Evolutionary conservation across 2,329 filamentous ascomycete species (phyloP).

Genomic region (Gaeumannomyces sp.): DNA sequence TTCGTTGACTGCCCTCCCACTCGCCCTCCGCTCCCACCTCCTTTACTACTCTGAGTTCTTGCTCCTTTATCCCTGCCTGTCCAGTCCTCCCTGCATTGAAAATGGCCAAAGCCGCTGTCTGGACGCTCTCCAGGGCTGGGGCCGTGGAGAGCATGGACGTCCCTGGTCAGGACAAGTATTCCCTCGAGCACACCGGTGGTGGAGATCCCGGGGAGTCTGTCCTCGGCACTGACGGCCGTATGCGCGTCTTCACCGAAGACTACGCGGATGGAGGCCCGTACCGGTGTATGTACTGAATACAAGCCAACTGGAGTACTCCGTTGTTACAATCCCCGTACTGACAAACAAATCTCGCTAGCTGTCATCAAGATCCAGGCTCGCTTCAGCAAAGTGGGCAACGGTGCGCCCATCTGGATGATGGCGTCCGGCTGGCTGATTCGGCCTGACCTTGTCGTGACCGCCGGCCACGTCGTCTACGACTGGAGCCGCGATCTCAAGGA

Average conservation of each 20-base stretch:
- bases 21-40: too few species aligned
- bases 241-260: background rate
- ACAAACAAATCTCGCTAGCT: background rate
- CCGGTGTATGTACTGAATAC: background rate
- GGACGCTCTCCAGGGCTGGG: background rate
- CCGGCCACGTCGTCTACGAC: background rate
- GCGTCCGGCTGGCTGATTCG: background rate
- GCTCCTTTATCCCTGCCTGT: background rate
- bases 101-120: background rate
- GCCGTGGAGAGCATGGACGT: background rate
- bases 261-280: background rate
- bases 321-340: too few species aligned
- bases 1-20: too few species aligned
- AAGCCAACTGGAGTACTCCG: too few species aligned
- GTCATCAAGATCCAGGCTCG: background rate
- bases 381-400: background rate
- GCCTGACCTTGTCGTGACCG: background rate
- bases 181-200: background rate
- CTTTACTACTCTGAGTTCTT: too few species aligned
- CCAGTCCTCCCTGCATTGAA: background rate
- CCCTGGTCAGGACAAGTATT: background rate
- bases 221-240: background rate
- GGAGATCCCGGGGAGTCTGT: background rate
- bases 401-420: background rate
- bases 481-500: conserved; percentile 16